These are phyloP conservation scores for Zizania palustris DNA, from an alignment of 202 grass and related monocot genomes.

Conservation along the genomic window DNA sequence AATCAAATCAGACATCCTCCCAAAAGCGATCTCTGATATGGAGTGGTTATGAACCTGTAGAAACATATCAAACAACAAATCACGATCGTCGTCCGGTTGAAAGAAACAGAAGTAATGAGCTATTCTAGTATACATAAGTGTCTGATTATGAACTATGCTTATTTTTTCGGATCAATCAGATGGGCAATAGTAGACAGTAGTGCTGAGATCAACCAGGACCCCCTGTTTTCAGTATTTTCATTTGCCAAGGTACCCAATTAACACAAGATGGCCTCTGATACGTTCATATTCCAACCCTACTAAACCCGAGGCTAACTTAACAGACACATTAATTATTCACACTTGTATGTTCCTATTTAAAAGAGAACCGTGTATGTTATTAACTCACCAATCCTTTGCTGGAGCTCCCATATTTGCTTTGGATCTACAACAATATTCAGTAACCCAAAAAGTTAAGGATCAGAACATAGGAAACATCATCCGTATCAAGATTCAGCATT, in stretches of 20 bases:
- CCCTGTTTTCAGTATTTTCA: constrained; percentile 25
- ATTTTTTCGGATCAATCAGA: neutral
- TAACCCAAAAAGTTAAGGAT: neutral
- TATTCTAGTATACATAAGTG: constrained; percentile 5
- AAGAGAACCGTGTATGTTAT: too few relatives aligned
- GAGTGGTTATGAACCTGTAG: constrained; percentile 67
- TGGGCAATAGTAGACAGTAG: neutral
- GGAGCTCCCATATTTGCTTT: neutral
- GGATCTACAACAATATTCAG: too few relatives aligned
- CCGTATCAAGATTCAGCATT: constrained; percentile 17
- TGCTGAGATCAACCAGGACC: constrained; percentile 1
- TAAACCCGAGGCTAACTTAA: too few relatives aligned
- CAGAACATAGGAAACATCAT: neutral
- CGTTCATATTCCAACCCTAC: too few relatives aligned
- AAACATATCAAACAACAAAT: constrained; percentile 34
- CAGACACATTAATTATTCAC: too few relatives aligned
- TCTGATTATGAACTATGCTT: neutral
- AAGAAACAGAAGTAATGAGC: neutral
- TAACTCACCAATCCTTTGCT: constrained; percentile 34
- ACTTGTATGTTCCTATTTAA: too few relatives aligned
- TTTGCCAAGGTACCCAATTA: constrained; percentile 12
- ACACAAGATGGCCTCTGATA: neutral
- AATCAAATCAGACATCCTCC: constrained; percentile 76
- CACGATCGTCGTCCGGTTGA: neutral
- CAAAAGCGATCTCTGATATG: constrained; percentile 62